A percentile compares a stretch with the other conserved stretches of the same genome.
These are phyloP conservation scores for Fusarium falciforme DNA, from an alignment of 2,329 filamentous ascomycete species.

Conservation along the genomic window DNA sequence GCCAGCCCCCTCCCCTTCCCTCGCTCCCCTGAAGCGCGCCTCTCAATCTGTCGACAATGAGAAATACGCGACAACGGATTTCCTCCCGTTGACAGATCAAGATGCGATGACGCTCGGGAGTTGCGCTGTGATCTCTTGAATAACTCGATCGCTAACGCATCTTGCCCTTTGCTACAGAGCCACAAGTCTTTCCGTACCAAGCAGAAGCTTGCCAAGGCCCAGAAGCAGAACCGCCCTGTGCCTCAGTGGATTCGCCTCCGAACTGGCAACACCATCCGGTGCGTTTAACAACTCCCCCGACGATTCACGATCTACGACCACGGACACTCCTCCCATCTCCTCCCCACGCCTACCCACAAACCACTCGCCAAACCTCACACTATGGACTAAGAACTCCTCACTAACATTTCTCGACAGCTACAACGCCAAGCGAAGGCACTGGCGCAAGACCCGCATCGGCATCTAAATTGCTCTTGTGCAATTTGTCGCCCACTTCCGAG, in stretches of 20 bases:
- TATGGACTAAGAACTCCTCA: slow-evolving; percentile 1
- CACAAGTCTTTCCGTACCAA: slow-evolving; percentile 99
- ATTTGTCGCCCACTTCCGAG: slow-evolving; percentile 43
- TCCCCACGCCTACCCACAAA: not conserved
- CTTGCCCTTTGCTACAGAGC: slow-evolving; percentile 70
- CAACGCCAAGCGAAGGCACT: slow-evolving; percentile 99
- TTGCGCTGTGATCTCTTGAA: slow-evolving; percentile 9
- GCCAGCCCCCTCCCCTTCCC: slow-evolving; percentile 33
- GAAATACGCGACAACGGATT: slow-evolving; percentile 10
- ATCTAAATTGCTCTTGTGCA: slow-evolving; percentile 75
- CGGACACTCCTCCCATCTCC: not conserved
- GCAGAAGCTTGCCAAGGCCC: slow-evolving; percentile 99
- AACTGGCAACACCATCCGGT: slow-evolving; percentile 99
- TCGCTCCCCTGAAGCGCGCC: slow-evolving; percentile 9
- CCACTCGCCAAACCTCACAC: not conserved
- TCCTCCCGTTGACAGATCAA: slow-evolving; percentile 12
- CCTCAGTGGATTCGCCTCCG: slow-evolving; percentile 99
- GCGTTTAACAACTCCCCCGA: slow-evolving; percentile 59
- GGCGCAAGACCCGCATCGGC: slow-evolving; percentile 99
- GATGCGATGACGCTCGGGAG: slow-evolving; percentile 12
- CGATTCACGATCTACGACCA: slow-evolving; percentile 9
- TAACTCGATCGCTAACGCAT: slow-evolving; percentile 40
- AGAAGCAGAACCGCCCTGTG: slow-evolving; percentile 99
- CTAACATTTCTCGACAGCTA: slow-evolving; percentile 72
- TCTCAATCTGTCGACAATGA: slow-evolving; percentile 24